A percentile compares a stretch with the other conserved stretches of the same genome.
Evolutionary conservation across 2,329 filamentous ascomycete genomes (phyloP).

Genomic region (Aspergillus viridinutans): DNA sequence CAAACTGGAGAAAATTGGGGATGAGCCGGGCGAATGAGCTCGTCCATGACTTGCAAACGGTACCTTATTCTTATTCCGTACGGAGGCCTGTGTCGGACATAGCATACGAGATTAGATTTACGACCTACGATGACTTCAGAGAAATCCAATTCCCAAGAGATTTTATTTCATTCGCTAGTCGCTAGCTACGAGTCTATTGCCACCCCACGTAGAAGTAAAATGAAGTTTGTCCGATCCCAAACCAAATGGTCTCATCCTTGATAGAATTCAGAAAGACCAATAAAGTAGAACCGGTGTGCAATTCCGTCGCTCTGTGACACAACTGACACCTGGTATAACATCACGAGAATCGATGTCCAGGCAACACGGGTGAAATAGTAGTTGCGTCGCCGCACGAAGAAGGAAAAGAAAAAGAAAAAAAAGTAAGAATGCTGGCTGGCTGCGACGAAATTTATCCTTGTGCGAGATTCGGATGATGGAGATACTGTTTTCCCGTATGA

Average conservation of each 20-base stretch:
- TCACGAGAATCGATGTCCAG: conserved; percentile 56
- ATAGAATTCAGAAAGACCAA: conserved; percentile 42
- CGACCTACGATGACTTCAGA: not conserved
- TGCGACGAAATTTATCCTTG: conserved; percentile 20
- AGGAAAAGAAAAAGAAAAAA: conserved; percentile 53
- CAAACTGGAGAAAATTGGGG: conserved; percentile 90
- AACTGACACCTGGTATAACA: conserved; percentile 68
- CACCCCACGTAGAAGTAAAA: conserved; percentile 4
- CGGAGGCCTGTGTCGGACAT: not conserved
- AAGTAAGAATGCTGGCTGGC: conserved; percentile 8
- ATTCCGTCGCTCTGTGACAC: conserved; percentile 75
- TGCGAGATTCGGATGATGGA: conserved; percentile 12
- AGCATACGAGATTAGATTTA: not conserved
- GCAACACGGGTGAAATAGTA: conserved; percentile 73
- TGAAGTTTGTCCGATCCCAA: conserved; percentile 54
- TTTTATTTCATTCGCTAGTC: not conserved
- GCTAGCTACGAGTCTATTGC: not conserved
- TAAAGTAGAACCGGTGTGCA: conserved; percentile 62
- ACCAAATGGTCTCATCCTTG: conserved; percentile 45
- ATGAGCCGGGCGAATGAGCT: conserved; percentile 60
- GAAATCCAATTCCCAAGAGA: not conserved
- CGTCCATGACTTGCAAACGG: not conserved
- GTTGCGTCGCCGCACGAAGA: conserved; percentile 79
- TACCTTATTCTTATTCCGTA: not conserved
- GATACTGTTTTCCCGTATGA: conserved; percentile 9